phyloP scores from a whole-genome alignment of 2,329 filamentous ascomycete genomes.

The Verticillium zaregamsianum region DNA sequence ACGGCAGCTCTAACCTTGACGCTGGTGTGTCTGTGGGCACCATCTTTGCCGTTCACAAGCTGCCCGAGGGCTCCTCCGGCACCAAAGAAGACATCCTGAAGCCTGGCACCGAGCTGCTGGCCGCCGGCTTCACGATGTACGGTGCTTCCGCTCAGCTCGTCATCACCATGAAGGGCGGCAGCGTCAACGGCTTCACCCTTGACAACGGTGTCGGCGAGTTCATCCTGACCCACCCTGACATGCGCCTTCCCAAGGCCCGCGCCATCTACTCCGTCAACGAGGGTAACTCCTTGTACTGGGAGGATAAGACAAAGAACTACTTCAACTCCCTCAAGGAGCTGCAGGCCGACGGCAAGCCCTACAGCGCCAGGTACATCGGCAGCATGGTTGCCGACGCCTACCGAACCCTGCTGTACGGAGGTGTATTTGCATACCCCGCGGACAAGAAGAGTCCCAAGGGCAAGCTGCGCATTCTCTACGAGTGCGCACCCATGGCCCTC shows the following conservation, averaged over 20 bases:
- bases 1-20: conserved; percentile 95
- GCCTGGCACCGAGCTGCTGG: conserved; percentile 86
- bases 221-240: conserved; percentile 94
- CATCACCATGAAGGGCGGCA: conserved; percentile 90
- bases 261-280: conserved; percentile 98
- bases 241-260: conserved; percentile 76
- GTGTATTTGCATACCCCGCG: conserved; percentile 95
- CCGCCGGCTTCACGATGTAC: conserved; percentile 99
- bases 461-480: conserved; percentile 94
- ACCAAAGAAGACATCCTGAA: conserved; percentile 82
- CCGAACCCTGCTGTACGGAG: conserved; percentile 89
- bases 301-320: conserved; percentile 80
- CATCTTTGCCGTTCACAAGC: conserved; percentile 92
- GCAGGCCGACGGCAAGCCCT: conserved; percentile 73
- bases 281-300: conserved; percentile 97
- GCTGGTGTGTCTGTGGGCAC: conserved; percentile 97
- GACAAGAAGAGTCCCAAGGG: conserved; percentile 99
- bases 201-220: conserved; percentile 97
- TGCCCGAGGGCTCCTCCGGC: conserved; percentile 70
- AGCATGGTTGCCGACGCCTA: conserved; percentile 99
- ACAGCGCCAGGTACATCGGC: conserved; percentile 92
- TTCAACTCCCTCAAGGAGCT: conserved; percentile 86
- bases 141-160: conserved; percentile 94
- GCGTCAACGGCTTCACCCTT: conserved; percentile 95
- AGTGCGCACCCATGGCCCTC: conserved; percentile 98